A percentile compares a stretch with the other conserved stretches of the same genome.
Conservation (phyloP, 2,329 filamentous ascomycete genomes). For the Pseudogymnoascus sp. region DNA sequence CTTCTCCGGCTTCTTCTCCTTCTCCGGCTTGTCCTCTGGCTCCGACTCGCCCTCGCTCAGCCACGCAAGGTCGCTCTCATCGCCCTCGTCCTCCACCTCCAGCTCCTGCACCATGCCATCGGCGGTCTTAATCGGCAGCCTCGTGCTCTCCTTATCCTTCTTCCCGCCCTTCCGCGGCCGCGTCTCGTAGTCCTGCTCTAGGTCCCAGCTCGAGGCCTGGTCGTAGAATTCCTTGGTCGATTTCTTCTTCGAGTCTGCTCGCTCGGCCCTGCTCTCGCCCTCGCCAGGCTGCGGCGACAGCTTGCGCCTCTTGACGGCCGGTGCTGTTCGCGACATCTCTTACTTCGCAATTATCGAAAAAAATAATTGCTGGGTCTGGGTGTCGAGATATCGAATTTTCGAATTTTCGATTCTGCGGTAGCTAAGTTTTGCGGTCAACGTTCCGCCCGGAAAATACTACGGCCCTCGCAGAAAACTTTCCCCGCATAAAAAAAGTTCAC, state of each 20-base stretch:
- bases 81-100: conserved; percentile 42
- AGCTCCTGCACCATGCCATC: conserved; percentile 63
- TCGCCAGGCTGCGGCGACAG: conserved; percentile 45
- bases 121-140: conserved; percentile 77
- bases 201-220: conserved; percentile 74
- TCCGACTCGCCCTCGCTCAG: conserved; percentile 45
- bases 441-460: conserved; percentile 18
- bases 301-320: conserved; percentile 46
- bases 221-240: conserved; percentile 48
- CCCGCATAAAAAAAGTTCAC: conserved; percentile 18
- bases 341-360: background rate
- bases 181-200: conserved; percentile 85
- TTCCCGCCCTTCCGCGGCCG: conserved; percentile 67
- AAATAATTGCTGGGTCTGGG: background rate
- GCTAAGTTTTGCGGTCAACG: background rate
- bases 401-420: conserved; percentile 16
- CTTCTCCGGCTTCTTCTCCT: conserved; percentile 51
- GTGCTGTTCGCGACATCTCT: conserved; percentile 25
- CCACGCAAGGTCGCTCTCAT: conserved; percentile 55
- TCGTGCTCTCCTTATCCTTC: conserved; percentile 60
- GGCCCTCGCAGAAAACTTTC: conserved; percentile 17
- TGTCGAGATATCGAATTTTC: conserved; percentile 10
- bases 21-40: conserved; percentile 40
- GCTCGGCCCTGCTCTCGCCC: conserved; percentile 17
- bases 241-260: conserved; percentile 10